Conservation (phyloP, 2,329 filamentous ascomycete species). For the Colletotrichum falcatum region DNA sequence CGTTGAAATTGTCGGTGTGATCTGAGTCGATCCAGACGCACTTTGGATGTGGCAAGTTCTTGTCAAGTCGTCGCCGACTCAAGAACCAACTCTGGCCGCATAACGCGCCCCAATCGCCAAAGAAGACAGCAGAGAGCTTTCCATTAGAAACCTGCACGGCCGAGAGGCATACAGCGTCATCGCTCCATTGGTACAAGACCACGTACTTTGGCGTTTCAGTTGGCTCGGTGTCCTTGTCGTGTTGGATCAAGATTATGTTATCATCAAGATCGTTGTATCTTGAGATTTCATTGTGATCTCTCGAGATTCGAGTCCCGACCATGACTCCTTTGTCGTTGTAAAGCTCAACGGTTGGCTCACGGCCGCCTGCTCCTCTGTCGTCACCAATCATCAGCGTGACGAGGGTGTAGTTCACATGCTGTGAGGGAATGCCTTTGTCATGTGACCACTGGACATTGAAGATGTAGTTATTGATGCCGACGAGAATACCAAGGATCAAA, state of each 20-base stretch:
- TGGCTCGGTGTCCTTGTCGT: conserved; percentile 31
- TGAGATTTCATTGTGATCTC: conserved; percentile 2
- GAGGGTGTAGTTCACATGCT: conserved; percentile 11
- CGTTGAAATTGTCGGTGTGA: conserved; percentile 38
- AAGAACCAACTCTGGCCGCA: conserved; percentile 45
- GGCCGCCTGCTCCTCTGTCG: conserved; percentile 18
- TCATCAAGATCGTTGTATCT: conserved; percentile 12
- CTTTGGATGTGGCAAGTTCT: conserved; percentile 36
- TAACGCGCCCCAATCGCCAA: conserved; percentile 43
- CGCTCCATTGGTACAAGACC: conserved; percentile 41
- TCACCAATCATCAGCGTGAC: conserved; percentile 14
- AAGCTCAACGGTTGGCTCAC: conserved; percentile 40
- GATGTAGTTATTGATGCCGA: background rate
- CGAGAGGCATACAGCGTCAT: conserved; percentile 43
- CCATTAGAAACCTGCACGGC: conserved; percentile 42
- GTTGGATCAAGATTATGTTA: conserved; percentile 29
- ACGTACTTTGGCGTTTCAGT: conserved; percentile 36
- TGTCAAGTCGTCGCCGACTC: conserved; percentile 41
- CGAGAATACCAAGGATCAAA: conserved; percentile 14
- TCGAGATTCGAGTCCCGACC: conserved; percentile 33
- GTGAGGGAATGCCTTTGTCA: conserved; percentile 10
- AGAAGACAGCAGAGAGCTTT: conserved; percentile 39
- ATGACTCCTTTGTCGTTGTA: conserved; percentile 41
- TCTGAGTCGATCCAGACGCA: conserved; percentile 44
- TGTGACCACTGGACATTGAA: conserved; percentile 14